A percentile compares a stretch with the other conserved stretches of the same genome.
Conservation (phyloP, 345 rosid genomes). For the Salix udensis region DNA sequence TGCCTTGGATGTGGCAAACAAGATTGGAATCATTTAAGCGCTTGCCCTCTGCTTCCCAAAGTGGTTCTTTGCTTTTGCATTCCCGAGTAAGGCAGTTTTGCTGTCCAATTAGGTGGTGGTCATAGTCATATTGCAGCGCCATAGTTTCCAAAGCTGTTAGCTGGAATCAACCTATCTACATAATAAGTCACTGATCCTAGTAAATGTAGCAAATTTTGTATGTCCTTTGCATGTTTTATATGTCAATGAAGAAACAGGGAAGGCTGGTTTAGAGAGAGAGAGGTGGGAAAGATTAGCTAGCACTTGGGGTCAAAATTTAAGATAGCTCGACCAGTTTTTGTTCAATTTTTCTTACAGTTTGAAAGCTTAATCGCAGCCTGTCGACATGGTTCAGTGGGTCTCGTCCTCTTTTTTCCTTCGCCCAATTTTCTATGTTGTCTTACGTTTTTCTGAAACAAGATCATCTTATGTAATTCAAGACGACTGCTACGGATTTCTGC, state of each 20-base stretch:
- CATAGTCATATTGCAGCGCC: not conserved
- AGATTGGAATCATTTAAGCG: constrained; percentile 80
- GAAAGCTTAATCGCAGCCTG: not conserved
- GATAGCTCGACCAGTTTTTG: not conserved
- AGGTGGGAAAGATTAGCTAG: not conserved
- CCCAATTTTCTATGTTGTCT: too few relatives aligned
- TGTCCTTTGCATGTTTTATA: not conserved
- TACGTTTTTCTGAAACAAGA: not conserved
- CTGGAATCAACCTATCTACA: not conserved
- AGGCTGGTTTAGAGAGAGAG: not conserved
- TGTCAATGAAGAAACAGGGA: not conserved
- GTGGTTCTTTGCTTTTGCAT: not conserved
- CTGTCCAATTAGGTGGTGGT: not conserved
- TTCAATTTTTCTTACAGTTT: too few relatives aligned
- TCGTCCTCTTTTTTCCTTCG: too few relatives aligned
- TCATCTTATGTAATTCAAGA: not conserved
- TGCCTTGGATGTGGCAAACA: constrained; percentile 97
- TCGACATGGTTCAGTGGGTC: not conserved
- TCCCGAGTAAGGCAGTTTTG: constrained; percentile 8
- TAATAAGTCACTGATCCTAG: not conserved
- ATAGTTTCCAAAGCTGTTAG: not conserved
- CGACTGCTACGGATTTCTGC: not conserved
- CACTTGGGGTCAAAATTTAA: not conserved
- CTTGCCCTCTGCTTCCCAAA: not conserved
- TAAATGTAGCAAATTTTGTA: not conserved